These are phyloP conservation scores for Cokeromyces recurvatus DNA, from an alignment of 371 early-diverging fungal genomes.

Conservation along the genomic window DNA sequence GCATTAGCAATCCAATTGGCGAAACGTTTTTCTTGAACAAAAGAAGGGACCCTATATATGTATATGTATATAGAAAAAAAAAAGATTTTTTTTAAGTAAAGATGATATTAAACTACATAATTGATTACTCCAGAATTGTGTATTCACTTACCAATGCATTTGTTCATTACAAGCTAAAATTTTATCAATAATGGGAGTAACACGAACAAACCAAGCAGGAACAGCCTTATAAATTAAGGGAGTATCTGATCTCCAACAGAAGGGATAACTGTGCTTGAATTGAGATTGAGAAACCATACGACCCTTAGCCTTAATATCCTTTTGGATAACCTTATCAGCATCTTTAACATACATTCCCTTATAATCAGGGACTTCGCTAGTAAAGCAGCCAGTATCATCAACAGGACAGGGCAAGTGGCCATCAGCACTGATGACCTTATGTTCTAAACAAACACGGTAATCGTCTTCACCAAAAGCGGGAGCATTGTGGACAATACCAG, in stretches of 20 bases:
- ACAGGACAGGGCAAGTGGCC: constrained; percentile 94
- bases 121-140: no score
- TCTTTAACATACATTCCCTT: constrained; percentile 95
- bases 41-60: constrained; percentile 87
- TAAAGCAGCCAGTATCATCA: constrained; percentile 92
- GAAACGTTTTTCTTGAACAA: constrained; percentile 98
- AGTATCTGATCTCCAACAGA: constrained; percentile 99
- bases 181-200: constrained; percentile 80
- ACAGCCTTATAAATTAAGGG: constrained; percentile 99
- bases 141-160: constrained; percentile 54
- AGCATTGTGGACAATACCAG: constrained; percentile 99
- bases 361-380: constrained; percentile 80
- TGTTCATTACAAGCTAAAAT: constrained; percentile 88
- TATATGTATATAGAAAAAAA: background rate
- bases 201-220: constrained; percentile 99
- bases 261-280: constrained; percentile 90
- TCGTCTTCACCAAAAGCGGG: constrained; percentile 99
- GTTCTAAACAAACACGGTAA: constrained; percentile 90
- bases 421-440: constrained; percentile 84
- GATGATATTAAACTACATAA: no score
- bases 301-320: constrained; percentile 79
- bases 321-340: constrained; percentile 96
- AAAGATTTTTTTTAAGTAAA: background rate
- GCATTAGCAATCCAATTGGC: constrained; percentile 99
- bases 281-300: constrained; percentile 90